Evolutionary conservation across 2,329 filamentous ascomycete genomes (phyloP), one percentile per base, ranked within the genome.

Genomic region (Pseudocercospora crystallina): DNA sequence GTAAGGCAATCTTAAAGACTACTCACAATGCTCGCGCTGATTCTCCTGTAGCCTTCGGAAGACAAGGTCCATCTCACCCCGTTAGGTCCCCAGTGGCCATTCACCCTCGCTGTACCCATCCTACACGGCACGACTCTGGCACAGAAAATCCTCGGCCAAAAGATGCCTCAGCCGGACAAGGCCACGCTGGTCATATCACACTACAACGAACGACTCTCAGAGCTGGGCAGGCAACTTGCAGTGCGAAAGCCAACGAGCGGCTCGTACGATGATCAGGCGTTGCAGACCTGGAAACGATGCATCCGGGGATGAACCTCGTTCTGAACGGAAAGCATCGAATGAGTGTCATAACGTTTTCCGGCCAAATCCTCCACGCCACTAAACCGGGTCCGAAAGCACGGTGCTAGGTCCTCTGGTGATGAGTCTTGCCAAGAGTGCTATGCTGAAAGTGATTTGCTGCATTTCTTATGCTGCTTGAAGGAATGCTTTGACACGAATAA

Each of bases 71-170:
- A 4, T 17, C 38, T 49, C 33, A 11, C 11, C 11, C 13, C 38
- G 14, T 32, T 8, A 10, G 47, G 39, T 15, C 55, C 47, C 26
- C 55, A 58, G 57, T 57, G 47, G 43, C 54, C 61, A 3, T 65
- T 73, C 30, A 40, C 69, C 8, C 57, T 62, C 3, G 60, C 65
- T 4, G 58, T 74, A 8, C 66, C 71, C 10, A 59, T 75, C 15
- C 74, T 68, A 67, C 73, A 75, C 50, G 74, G 69, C n/a, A 65
- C 77, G n/a, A 64, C 59, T 40, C 66, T 75, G 4, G 69, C 74
- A 1, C 64, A 66, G 43, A 67, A 67, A 31, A 69, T 76, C 4
- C 67, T 76, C 0, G 70, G 70, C 8, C 49, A 69, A 8, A 68
- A 72, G 56, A 62, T 64, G 41, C 64, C 64, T 7, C 45, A 60